phyloP scores from a whole-genome alignment of 352 stramenopile genomes.

The Pythium plurisporium region DNA sequence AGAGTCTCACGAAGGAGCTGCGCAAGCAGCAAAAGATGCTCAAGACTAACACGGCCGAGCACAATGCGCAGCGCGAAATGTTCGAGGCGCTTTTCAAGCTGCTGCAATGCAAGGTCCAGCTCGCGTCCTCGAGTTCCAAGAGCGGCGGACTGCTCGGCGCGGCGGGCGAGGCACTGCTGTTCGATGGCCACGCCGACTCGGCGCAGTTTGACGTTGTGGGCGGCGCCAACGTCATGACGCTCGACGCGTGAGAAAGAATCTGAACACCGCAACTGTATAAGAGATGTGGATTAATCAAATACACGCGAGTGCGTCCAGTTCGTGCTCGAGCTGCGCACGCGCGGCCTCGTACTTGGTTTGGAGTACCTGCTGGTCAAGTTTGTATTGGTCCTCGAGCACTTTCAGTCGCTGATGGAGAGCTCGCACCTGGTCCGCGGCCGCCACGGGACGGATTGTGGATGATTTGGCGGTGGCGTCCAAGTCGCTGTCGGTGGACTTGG shows the following conservation, averaged over 20 bases:
- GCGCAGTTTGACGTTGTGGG: slow-evolving; percentile 74
- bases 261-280: too few species aligned
- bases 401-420: slow-evolving; percentile 41
- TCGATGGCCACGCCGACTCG: slow-evolving; percentile 61
- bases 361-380: slow-evolving; percentile 38
- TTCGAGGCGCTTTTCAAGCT: slow-evolving; percentile 84
- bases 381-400: slow-evolving; percentile 52
- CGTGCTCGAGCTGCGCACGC: slow-evolving; percentile 40
- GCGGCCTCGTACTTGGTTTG: slow-evolving; percentile 38
- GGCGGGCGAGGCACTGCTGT: slow-evolving; percentile 31
- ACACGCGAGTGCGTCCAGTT: slow-evolving; percentile 36
- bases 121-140: slow-evolving; percentile 28
- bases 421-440: slow-evolving; percentile 12
- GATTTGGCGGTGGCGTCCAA: slow-evolving; percentile 11
- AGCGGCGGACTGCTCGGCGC: slow-evolving; percentile 5
- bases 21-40: slow-evolving; percentile 88
- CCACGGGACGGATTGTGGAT: slow-evolving; percentile 17
- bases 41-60: slow-evolving; percentile 73
- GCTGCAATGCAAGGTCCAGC: slow-evolving; percentile 70
- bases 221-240: slow-evolving; percentile 82
- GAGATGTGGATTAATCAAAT: slow-evolving; percentile 2
- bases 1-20: slow-evolving; percentile 87
- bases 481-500: background rate
- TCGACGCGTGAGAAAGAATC: slow-evolving; percentile 43
- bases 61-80: slow-evolving; percentile 75